Base-by-base conservation (phyloP, 306 rosid genomes). In the Quercus robur region DNA sequence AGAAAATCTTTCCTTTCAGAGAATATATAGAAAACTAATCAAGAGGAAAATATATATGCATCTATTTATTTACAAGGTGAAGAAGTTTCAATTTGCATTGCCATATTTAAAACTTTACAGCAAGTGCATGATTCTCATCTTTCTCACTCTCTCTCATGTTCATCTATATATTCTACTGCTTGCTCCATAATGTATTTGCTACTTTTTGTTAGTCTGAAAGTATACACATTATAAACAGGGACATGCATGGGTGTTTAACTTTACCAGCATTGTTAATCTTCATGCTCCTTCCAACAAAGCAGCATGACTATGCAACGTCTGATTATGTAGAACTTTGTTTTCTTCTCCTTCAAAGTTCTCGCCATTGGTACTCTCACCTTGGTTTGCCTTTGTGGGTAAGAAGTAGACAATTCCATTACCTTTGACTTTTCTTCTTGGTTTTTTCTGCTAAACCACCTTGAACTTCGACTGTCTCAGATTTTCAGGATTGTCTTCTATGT, bases 231-330 rank as follows among this genome's bases (percentile, higher is more conserved):
- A 12, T n/a, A 69, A 69, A 73, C 76, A 46, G 62, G 46, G 57
- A 23, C 13, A 71, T 17, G 55, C 52, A 41, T 55, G 31, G 73
- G 70, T n/a, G 61, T 73, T 25, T 30, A 26, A 58, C 56, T 28
- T 85, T 78, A 77, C 85, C 85, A 13, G 77, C 54, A 13, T 25
- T 73, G 13, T 31, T 30, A 84, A 57, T 85, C 85, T 75, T 74
- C 76, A 8, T 38, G 71, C 3, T 85, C 83, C 79, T 30, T 82
- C 88, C 86, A 85, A 78, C 88, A 85, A 49, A 85, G 70, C 52
- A 85, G 84, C 88, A 85, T 82, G 54, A 75, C 55, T 20, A 85
- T 77, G 74, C 86, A 85, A 3, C 88, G 81, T 38, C 74, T 58
- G 74, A 85, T 85, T 19, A 85, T 85, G 79, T 85, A 82, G 74